Evolutionary conservation across 1,284 basidiomycete species (phyloP).

Genomic region (Phlebopus sp.): DNA sequence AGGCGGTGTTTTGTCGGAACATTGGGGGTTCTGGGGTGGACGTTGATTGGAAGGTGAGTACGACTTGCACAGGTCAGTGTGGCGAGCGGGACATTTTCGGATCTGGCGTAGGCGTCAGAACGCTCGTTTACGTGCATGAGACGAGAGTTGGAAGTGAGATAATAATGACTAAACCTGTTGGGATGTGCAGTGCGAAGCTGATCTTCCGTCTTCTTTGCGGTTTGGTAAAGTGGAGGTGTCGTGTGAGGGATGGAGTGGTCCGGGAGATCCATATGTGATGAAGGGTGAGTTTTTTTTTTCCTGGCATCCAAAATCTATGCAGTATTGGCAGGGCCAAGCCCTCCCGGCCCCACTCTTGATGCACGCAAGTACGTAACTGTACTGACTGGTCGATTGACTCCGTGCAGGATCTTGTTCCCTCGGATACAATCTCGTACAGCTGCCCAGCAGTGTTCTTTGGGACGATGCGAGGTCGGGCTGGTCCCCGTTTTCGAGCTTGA

Average conservation of each 20-base stretch:
- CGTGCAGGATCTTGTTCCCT: constrained; percentile 75
- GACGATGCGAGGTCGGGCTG: constrained; percentile 18
- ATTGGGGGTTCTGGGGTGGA: constrained; percentile 72
- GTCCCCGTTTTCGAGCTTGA: constrained; percentile 13
- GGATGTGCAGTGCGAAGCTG: constrained; percentile 78
- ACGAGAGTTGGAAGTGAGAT: not conserved
- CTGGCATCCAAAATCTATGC: too few relatives aligned
- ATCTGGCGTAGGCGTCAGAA: too few relatives aligned
- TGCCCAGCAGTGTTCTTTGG: constrained; percentile 52
- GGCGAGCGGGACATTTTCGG: too few relatives aligned
- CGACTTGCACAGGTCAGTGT: too few relatives aligned
- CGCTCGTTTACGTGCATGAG: too few relatives aligned
- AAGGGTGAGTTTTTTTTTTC: constrained; percentile 81
- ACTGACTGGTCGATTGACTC: too few relatives aligned
- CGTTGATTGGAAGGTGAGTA: constrained; percentile 79
- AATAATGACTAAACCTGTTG: too few relatives aligned
- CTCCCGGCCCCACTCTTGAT: too few relatives aligned
- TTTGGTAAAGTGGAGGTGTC: constrained; percentile 82
- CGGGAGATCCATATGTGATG: constrained; percentile 80
- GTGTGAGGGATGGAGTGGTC: constrained; percentile 84
- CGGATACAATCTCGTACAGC: constrained; percentile 72
- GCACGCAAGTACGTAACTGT: too few relatives aligned
- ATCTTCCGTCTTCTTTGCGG: constrained; percentile 76
- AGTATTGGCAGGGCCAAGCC: too few relatives aligned
- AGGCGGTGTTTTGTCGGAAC: constrained; percentile 83